Evolutionary conservation across 2,329 filamentous ascomycete species (phyloP).

Genomic region (Cercospora sp.): DNA sequence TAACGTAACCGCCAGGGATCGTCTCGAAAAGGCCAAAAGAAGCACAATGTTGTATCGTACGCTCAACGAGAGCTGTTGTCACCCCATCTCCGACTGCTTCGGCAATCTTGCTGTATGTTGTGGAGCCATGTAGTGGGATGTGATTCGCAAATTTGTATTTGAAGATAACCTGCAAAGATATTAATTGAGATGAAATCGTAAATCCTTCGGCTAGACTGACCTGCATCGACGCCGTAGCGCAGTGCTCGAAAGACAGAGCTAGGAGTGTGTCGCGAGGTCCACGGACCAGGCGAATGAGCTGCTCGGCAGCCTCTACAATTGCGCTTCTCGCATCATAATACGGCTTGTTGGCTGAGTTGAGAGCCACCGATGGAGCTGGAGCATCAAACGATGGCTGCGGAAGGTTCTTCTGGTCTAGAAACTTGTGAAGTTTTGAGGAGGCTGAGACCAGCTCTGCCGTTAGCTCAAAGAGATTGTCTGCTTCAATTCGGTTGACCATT

Average conservation of each 20-base stretch:
- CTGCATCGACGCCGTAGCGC: neutral
- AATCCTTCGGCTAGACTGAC: neutral
- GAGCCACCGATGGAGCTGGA: slow-evolving; percentile 8
- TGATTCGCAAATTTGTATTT: slow-evolving; percentile 17
- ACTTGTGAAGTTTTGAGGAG: slow-evolving; percentile 11
- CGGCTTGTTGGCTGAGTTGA: slow-evolving; percentile 8
- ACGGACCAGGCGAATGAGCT: slow-evolving; percentile 18
- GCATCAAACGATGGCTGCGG: slow-evolving; percentile 11
- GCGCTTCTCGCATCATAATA: slow-evolving; percentile 18
- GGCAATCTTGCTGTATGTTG: slow-evolving; percentile 15
- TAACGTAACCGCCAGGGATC: slow-evolving; percentile 18
- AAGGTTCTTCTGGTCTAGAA: slow-evolving; percentile 10
- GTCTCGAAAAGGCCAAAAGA: slow-evolving; percentile 27
- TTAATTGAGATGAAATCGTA: neutral
- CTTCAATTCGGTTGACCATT: slow-evolving; percentile 12
- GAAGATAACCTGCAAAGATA: slow-evolving; percentile 13
- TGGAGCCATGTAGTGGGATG: slow-evolving; percentile 14
- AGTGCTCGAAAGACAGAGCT: slow-evolving; percentile 14
- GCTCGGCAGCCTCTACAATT: slow-evolving; percentile 18
- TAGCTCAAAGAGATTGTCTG: slow-evolving; percentile 17
- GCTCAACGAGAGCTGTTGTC: slow-evolving; percentile 24
- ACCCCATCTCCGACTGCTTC: slow-evolving; percentile 16
- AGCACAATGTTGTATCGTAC: slow-evolving; percentile 25
- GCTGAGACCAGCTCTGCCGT: slow-evolving; percentile 15
- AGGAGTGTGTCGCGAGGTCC: slow-evolving; percentile 14